Evolutionary conservation across 345 rosid genomes (phyloP), one percentile per base, ranked within the genome.

Genomic region (Kernera saxatilis): DNA sequence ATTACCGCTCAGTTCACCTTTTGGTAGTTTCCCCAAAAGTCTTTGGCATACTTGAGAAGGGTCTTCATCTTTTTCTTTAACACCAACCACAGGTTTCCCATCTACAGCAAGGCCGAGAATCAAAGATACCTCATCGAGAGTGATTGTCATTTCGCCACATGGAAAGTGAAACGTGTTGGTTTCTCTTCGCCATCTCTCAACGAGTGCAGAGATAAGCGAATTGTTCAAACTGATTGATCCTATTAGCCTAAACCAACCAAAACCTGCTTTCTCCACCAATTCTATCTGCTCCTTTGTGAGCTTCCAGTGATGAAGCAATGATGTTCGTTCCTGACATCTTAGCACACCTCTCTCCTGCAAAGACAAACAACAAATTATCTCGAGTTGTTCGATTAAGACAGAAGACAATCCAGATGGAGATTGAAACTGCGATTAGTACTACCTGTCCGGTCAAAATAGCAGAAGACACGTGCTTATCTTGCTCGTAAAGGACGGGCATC

Each of bases 171-270:
- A 85, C 0, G 86, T 87, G 51, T 89, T 89, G 53, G 96, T 87
- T 78, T 89, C 96, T 71, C 84, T 76, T 35, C 92, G 80, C 92
- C 92, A 87, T 48, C 90, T 78, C 78, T 89, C 92, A 29, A 85
- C 92, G 13, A 85, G 72, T 0, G 96, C 92, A 21, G 92, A 89
- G 62, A 89, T 87, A 2, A 89, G 87, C 5, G 90, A 86, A 67
- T 84, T 87, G 79, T 89, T 88, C 64, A 89, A 64, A 69, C 96
- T 85, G 60, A 89, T 84, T 4, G 90, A 85, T 50, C 90, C 90
- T 67, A 85, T 84, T 55, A 85, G 73, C 56, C 87, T 76, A 51
- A 89, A 79, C 73, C 82, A 76, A 51, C 90, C 90, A 72, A 89
- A 89, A 54, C 96, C 90, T n/a, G 86, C 90, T 73, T 74, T 83